Conservation (phyloP, 371 early-diverging fungal species). For the Apophysomyces trapeziformis region DNA sequence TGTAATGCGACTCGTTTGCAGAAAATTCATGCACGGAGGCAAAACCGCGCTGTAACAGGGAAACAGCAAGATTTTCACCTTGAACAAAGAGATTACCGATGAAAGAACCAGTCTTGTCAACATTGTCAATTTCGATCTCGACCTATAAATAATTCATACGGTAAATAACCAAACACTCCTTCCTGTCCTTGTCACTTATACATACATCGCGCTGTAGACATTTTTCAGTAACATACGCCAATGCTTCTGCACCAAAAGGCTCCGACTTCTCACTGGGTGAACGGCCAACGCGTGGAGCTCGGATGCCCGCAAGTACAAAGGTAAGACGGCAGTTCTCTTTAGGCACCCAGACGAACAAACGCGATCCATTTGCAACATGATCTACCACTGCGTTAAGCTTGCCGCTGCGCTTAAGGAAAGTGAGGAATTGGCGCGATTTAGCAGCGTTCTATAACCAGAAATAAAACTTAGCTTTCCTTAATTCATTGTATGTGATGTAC, state of each 20-base stretch:
- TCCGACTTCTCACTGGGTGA: conserved; percentile 76
- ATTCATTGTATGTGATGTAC: background rate
- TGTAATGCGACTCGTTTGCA: conserved; percentile 79
- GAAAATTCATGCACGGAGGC: conserved; percentile 85
- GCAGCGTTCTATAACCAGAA: conserved; percentile 55
- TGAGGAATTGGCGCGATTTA: conserved; percentile 86
- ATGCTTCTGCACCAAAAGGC: conserved; percentile 87
- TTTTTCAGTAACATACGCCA: conserved; percentile 65
- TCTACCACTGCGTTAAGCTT: conserved; percentile 84
- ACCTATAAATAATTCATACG: conserved; percentile 33
- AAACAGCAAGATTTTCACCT: conserved; percentile 68
- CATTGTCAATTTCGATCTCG: conserved; percentile 82
- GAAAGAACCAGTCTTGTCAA: conserved; percentile 91
- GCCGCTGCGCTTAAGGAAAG: conserved; percentile 81
- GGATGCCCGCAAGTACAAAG: conserved; percentile 81
- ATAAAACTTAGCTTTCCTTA: background rate
- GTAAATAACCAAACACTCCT: background rate
- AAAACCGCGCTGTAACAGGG: conserved; percentile 79
- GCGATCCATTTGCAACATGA: conserved; percentile 81
- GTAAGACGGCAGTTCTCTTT: conserved; percentile 85
- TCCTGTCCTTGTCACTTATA: background rate
- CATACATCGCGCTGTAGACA: conserved; percentile 87
- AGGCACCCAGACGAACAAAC: conserved; percentile 84
- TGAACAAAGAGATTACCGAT: conserved; percentile 81
- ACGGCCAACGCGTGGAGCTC: conserved; percentile 74